Conservation (phyloP, 805 yeast genomes). For the Candida argentea region DNA sequence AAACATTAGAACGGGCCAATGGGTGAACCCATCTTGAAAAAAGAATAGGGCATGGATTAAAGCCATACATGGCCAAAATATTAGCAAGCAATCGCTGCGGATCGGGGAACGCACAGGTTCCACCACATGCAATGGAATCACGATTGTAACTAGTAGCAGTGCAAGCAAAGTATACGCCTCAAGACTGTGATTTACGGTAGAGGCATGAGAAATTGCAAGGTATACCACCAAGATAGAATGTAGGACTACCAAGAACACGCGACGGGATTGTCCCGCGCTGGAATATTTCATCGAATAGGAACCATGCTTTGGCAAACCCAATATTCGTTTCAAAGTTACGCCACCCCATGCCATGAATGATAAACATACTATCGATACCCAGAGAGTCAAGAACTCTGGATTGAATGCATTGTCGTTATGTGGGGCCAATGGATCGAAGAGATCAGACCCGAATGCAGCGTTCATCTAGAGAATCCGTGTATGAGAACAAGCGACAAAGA, state of each 20-base stretch:
- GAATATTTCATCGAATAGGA: conserved; percentile 10
- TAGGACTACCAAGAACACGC: conserved; percentile 10
- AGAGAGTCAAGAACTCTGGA: conserved; percentile 20
- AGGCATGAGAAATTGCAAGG: conserved; percentile 12
- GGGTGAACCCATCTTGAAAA: conserved; percentile 18
- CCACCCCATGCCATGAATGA: conserved; percentile 3
- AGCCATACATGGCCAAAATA: conserved; percentile 20
- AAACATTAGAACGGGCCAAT: conserved; percentile 12
- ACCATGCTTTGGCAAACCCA: conserved; percentile 8
- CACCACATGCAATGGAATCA: conserved; percentile 18
- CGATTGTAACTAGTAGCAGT: conserved; percentile 5
- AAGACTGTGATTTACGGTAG: conserved; percentile 13
- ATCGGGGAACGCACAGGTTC: conserved; percentile 14
- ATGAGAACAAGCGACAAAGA: no score
- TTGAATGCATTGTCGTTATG: conserved; percentile 22
- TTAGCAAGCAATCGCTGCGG: conserved; percentile 13
- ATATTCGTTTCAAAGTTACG: conserved; percentile 1
- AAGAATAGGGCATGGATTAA: conserved; percentile 10
- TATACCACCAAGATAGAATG: conserved; percentile 9
- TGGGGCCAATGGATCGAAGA: conserved; percentile 14
- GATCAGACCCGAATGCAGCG: no score
- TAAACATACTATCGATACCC: conserved; percentile 6
- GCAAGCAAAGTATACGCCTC: conserved; percentile 8
- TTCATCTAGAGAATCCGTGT: no score
- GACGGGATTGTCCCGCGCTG: conserved; percentile 15